phyloP scores from a whole-genome alignment of 2,329 filamentous ascomycete genomes.

The Aspergillus ochraceus region DNA sequence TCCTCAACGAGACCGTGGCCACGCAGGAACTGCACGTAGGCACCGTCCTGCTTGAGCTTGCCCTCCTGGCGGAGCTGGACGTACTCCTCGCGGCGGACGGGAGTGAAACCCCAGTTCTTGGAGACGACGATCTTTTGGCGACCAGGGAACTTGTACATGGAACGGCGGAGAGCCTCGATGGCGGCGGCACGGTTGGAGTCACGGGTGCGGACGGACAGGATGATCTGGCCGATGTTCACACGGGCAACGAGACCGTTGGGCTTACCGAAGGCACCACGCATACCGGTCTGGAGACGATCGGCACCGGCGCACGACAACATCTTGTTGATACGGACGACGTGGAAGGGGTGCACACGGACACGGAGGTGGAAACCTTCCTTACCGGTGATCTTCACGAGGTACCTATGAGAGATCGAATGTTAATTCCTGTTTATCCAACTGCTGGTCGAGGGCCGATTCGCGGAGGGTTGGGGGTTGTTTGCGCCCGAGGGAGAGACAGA shows the following conservation, averaged over 20 bases:
- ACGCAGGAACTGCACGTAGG: conserved; percentile 98
- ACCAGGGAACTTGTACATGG: conserved; percentile 99
- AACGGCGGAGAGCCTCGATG: conserved; percentile 97
- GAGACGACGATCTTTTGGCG: conserved; percentile 99
- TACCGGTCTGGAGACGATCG: conserved; percentile 99
- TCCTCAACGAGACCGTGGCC: conserved; percentile 83
- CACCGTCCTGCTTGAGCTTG: conserved; percentile 94
- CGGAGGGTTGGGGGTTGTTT: neutral
- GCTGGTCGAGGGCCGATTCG: conserved; percentile 22
- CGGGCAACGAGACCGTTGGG: conserved; percentile 97
- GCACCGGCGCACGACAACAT: conserved; percentile 99
- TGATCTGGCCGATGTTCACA: conserved; percentile 99
- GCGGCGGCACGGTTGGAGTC: conserved; percentile 88
- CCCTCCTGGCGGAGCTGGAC: conserved; percentile 91
- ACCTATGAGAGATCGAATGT: conserved; percentile 42
- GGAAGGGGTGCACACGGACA: conserved; percentile 92
- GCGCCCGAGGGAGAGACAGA: neutral
- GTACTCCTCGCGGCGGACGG: conserved; percentile 96
- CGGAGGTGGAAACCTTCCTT: conserved; percentile 73
- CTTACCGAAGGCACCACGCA: conserved; percentile 99
- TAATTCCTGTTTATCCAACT: neutral
- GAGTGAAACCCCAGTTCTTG: conserved; percentile 99
- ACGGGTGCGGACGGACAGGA: conserved; percentile 95
- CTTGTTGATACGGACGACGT: conserved; percentile 99
- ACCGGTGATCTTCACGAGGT: conserved; percentile 68